Evolutionary conservation across 2,329 filamentous ascomycete genomes (phyloP).

Genomic region (Nigrograna mackinnonii): DNA sequence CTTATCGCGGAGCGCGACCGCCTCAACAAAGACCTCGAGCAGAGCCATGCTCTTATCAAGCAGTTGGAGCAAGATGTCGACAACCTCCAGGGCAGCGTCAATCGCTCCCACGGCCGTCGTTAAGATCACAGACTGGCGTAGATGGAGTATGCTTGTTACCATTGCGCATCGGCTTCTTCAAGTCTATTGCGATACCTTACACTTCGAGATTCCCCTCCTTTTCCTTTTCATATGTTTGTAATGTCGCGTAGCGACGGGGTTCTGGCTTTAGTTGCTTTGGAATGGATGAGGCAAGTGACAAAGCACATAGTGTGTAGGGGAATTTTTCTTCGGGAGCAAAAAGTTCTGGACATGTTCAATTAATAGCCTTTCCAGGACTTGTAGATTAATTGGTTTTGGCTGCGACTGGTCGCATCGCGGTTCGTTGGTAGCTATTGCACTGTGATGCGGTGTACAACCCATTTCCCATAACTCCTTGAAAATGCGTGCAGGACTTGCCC

Average conservation of each 20-base stretch:
- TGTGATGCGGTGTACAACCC: too few species aligned
- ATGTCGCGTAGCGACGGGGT: conserved; percentile 38
- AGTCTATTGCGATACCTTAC: conserved; percentile 25
- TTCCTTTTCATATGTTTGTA: conserved; percentile 46
- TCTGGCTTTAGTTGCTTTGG: conserved; percentile 4
- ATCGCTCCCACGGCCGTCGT: conserved; percentile 90
- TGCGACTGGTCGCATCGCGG: conserved; percentile 22
- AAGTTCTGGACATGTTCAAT: conserved; percentile 14
- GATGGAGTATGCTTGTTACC: conserved; percentile 15
- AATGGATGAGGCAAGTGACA: not conserved
- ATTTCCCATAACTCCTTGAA: too few species aligned
- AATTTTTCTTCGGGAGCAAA: conserved; percentile 9
- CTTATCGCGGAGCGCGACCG: conserved; percentile 98
- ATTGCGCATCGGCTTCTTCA: conserved; percentile 16
- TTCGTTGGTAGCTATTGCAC: too few species aligned
- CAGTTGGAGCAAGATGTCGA: conserved; percentile 91
- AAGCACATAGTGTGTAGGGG: not conserved
- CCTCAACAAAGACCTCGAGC: conserved; percentile 99
- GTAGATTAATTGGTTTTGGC: conserved; percentile 33
- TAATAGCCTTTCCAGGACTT: conserved; percentile 19
- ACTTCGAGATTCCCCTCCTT: conserved; percentile 45
- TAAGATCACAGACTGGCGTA: conserved; percentile 50
- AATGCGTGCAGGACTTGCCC: too few species aligned
- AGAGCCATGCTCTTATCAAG: conserved; percentile 91
- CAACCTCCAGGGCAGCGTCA: conserved; percentile 84